phyloP scores from a whole-genome alignment of 1,139 yeast species.

The Sugiyamaella grinbergsii region DNA sequence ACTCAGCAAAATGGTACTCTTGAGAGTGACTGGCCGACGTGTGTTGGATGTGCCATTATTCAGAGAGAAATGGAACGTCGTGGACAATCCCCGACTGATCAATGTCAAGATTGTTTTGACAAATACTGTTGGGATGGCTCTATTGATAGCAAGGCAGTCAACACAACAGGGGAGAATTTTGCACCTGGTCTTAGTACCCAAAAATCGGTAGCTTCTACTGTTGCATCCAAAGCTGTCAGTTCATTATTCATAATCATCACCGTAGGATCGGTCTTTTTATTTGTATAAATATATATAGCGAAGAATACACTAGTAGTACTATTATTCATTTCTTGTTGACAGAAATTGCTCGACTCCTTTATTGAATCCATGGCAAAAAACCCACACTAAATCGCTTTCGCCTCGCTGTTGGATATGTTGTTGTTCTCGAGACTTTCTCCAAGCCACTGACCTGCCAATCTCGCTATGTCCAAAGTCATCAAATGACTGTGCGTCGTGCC shows the following conservation, averaged over 20 bases:
- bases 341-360: slow-evolving; percentile 51
- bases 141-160: slow-evolving; percentile 25
- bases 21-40: slow-evolving; percentile 73
- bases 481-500: slow-evolving; percentile 70
- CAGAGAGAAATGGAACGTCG: slow-evolving; percentile 80
- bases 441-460: slow-evolving; percentile 71
- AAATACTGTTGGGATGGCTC: slow-evolving; percentile 85
- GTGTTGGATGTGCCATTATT: slow-evolving; percentile 87
- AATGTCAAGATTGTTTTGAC: slow-evolving; percentile 72
- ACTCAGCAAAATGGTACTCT: slow-evolving; percentile 72
- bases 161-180: slow-evolving; percentile 24
- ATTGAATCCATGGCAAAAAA: slow-evolving; percentile 83
- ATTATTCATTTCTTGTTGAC: slow-evolving; percentile 7
- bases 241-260: slow-evolving; percentile 4
- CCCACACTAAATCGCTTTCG: slow-evolving; percentile 65
- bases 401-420: slow-evolving; percentile 66
- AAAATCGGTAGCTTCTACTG: slow-evolving; percentile 12
- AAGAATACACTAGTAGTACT: not conserved
- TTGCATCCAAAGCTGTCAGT: slow-evolving; percentile 7
- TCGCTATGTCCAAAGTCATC: slow-evolving; percentile 68
- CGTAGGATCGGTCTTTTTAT: slow-evolving; percentile 1
- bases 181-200: slow-evolving; percentile 25
- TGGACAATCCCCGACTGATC: slow-evolving; percentile 65
- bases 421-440: slow-evolving; percentile 57
- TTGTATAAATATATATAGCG: slow-evolving; percentile 4